These are phyloP conservation scores for Multifurca ochricompacta DNA, from an alignment of 768 basidiomycete species.

Conservation along the genomic window DNA sequence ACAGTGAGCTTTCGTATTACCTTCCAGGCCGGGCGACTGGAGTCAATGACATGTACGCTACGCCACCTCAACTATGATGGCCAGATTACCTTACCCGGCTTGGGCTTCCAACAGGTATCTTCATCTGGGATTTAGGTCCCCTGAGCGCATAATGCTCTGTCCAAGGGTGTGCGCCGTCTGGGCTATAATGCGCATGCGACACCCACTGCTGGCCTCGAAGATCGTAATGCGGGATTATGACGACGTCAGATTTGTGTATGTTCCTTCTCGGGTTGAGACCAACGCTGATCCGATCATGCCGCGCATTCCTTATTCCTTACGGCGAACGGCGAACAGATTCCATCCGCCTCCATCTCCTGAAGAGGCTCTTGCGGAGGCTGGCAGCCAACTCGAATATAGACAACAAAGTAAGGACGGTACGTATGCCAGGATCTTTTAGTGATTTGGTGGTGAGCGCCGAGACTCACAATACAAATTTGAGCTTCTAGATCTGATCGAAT, in stretches of 20 bases:
- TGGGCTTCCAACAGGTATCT: conserved; percentile 63
- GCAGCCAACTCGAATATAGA: conserved; percentile 42
- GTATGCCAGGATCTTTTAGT: conserved; percentile 18
- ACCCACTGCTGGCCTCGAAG: conserved; percentile 61
- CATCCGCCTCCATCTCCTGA: conserved; percentile 34
- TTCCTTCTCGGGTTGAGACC: conserved; percentile 1
- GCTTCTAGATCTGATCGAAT: conserved; percentile 48
- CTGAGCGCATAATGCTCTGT: conserved; percentile 34
- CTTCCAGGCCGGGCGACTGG: conserved; percentile 70
- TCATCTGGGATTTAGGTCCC: conserved; percentile 58
- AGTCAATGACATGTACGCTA: conserved; percentile 77
- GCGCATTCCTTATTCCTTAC: not conserved
- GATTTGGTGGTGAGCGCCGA: no score
- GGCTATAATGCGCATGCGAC: conserved; percentile 62
- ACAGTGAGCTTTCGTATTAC: conserved; percentile 74
- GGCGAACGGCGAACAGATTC: conserved; percentile 35
- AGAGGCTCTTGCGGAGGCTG: conserved; percentile 42
- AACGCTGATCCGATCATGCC: not conserved
- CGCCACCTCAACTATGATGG: not conserved
- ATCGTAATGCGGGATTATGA: conserved; percentile 54
- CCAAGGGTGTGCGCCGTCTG: conserved; percentile 52
- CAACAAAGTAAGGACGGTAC: conserved; percentile 48
- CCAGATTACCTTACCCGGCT: not conserved
- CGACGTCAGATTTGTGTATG: conserved; percentile 63
- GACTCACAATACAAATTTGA: not conserved